phyloP scores from a whole-genome alignment of 1,284 basidiomycete species.

The Boletus sp. region DNA sequence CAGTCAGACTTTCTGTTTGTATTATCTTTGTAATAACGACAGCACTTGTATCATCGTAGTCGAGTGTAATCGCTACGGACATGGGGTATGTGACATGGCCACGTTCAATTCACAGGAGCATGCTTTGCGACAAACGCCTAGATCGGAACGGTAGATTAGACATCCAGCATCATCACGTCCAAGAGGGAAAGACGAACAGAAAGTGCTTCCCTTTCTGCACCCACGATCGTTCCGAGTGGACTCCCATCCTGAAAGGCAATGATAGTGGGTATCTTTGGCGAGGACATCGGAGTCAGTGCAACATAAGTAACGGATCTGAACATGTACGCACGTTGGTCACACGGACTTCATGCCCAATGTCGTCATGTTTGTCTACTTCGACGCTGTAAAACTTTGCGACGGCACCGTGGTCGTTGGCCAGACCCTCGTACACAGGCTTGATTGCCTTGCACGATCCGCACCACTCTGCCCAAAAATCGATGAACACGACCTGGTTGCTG shows the following conservation, averaged over 20 bases:
- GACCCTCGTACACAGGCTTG: conserved; percentile 5
- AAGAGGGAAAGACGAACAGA: conserved; percentile 2
- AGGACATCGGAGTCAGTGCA: background rate
- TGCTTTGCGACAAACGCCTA: conserved; percentile 12
- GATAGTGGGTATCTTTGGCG: conserved; percentile 17
- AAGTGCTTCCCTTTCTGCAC: conserved; percentile 1
- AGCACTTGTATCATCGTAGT: too few species aligned
- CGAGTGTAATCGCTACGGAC: background rate
- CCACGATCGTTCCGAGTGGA: conserved; percentile 1
- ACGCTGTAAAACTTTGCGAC: conserved; percentile 15
- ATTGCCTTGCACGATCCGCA: conserved; percentile 11
- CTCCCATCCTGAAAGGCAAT: conserved; percentile 18
- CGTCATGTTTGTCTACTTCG: background rate
- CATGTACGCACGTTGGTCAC: conserved; percentile 1
- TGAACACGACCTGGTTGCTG: conserved; percentile 5
- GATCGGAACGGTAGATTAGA: background rate
- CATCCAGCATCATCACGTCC: too few species aligned
- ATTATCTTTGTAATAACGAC: too few species aligned
- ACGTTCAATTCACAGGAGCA: conserved; percentile 2
- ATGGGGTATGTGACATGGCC: background rate
- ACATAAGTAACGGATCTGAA: background rate
- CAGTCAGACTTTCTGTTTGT: too few species aligned
- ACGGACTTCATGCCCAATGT: conserved; percentile 9
- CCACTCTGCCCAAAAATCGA: background rate
- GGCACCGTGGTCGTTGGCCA: conserved; percentile 2